These are phyloP conservation scores for Sanghuangporus sanghuang DNA, from an alignment of 1,284 basidiomycete genomes.

Conservation along the genomic window DNA sequence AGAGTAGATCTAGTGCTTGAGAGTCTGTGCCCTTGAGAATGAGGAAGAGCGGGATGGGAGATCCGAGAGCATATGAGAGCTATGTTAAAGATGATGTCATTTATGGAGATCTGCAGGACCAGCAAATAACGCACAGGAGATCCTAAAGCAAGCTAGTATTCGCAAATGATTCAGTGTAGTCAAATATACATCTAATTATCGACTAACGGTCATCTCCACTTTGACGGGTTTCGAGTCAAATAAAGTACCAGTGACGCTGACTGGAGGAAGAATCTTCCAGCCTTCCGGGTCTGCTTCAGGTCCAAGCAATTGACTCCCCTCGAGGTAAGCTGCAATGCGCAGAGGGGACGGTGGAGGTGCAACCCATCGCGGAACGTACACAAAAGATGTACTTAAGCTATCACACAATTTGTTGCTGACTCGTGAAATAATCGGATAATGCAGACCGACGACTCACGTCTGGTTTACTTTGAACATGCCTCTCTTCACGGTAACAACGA, in stretches of 20 bases:
- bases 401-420: neutral
- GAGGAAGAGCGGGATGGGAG: conserved; percentile 43
- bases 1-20: conserved; percentile 47
- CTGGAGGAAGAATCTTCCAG: conserved; percentile 29
- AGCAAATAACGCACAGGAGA: conserved; percentile 40
- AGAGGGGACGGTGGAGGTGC: conserved; percentile 29
- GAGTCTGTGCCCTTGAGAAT: conserved; percentile 38
- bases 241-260: conserved; percentile 27
- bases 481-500: conserved; percentile 31
- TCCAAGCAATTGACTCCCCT: conserved; percentile 26
- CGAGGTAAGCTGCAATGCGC: conserved; percentile 28
- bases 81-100: conserved; percentile 20
- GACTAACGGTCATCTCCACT: conserved; percentile 36
- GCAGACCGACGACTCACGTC: conserved; percentile 22
- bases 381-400: conserved; percentile 28
- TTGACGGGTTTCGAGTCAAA: conserved; percentile 33
- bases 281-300: conserved; percentile 32
- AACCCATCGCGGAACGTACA: conserved; percentile 29
- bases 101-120: neutral
- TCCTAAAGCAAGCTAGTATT: conserved; percentile 43
- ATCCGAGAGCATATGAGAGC: conserved; percentile 45
- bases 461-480: conserved; percentile 29
- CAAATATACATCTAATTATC: neutral
- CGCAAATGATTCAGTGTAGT: neutral
- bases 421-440: neutral